A percentile compares a stretch with the other conserved stretches of the same genome.
These are phyloP conservation scores for Chaetomium cochliodes DNA, from an alignment of 495 filamentous ascomycete species.

Conservation along the genomic window DNA sequence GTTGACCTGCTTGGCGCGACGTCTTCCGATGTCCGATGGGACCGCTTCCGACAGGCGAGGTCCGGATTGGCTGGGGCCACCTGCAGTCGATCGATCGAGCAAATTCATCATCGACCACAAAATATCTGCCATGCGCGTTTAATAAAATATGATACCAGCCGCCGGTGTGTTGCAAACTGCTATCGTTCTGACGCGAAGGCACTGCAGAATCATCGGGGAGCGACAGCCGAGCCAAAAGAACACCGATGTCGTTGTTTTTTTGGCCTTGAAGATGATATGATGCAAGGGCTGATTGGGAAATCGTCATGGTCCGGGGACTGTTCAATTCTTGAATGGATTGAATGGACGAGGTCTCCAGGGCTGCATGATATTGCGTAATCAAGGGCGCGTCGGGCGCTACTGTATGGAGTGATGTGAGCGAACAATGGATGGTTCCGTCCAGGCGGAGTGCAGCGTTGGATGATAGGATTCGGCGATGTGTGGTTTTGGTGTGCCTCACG, in stretches of 20 bases:
- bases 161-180: not conserved
- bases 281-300: too few species aligned
- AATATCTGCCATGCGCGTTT: not conserved
- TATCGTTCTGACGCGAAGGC: too few species aligned
- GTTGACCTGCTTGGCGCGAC: constrained; percentile 5
- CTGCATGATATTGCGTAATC: not conserved
- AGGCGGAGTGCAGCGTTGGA: not conserved
- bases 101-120: not conserved
- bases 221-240: too few species aligned
- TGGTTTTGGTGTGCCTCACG: not conserved
- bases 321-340: too few species aligned
- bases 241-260: too few species aligned
- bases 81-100: constrained; percentile 18
- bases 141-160: not conserved
- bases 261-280: too few species aligned
- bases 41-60: constrained; percentile 6
- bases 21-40: constrained; percentile 14
- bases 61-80: not conserved
- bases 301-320: too few species aligned
- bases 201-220: too few species aligned
- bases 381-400: not conserved
- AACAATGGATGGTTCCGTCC: constrained; percentile 4
- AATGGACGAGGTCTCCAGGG: too few species aligned
- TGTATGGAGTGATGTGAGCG: too few species aligned
- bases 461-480: not conserved